Evolutionary conservation across 345 rosid species (phyloP).

Genomic region (Eucalyptus leucophloia): DNA sequence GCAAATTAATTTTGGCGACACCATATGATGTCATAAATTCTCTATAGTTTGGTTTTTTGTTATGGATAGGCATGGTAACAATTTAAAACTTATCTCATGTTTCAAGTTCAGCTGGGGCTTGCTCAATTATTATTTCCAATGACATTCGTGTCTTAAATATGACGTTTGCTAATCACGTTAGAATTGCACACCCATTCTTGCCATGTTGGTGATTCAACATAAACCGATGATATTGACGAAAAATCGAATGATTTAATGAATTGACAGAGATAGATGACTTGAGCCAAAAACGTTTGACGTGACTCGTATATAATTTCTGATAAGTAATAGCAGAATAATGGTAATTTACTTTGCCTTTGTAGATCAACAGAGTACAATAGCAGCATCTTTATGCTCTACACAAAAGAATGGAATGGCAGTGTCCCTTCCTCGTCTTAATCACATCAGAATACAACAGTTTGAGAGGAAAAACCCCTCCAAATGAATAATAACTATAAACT

Average conservation of each 20-base stretch:
- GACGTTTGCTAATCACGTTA: not conserved
- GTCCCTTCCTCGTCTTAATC: not conserved
- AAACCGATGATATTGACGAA: rapidly evolving
- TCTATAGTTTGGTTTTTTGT: not conserved
- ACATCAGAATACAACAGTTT: not conserved
- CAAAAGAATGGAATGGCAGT: not conserved
- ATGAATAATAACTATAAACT: not conserved
- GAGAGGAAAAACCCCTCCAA: not conserved
- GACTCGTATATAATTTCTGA: not conserved
- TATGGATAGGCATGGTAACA: not conserved
- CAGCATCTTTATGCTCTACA: not conserved
- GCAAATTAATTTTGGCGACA: not conserved
- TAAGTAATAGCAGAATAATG: not conserved
- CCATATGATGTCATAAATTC: not conserved
- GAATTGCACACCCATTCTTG: not conserved
- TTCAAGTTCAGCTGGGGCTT: not conserved
- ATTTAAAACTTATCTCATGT: not conserved
- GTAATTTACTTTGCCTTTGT: not conserved
- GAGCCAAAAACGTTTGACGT: not conserved
- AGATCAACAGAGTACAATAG: not conserved
- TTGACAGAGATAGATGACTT: rapidly evolving
- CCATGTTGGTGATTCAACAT: not conserved
- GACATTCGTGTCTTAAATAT: not conserved
- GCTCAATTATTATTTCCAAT: not conserved
- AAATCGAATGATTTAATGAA: not conserved